Conservation (phyloP, 306 rosid genomes). For the Arachis hypogaea region DNA sequence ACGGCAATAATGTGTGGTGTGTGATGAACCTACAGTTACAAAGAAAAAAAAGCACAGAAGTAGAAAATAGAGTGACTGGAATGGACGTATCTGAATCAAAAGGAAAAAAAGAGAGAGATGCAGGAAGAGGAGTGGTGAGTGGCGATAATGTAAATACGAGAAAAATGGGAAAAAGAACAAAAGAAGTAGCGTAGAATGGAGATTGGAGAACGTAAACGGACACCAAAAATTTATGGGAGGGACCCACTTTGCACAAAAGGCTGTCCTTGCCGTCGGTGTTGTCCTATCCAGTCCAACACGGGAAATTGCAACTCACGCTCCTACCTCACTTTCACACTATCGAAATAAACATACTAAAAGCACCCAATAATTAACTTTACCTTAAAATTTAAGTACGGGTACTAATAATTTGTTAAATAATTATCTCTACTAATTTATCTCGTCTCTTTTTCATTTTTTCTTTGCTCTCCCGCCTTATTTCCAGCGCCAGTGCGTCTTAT, state of each 20-base stretch:
- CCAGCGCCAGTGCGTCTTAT: background rate
- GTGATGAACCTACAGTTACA: background rate
- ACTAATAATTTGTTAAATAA: background rate
- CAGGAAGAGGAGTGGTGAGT: background rate
- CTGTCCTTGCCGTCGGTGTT: conserved; percentile 81
- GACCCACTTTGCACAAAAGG: conserved; percentile 52
- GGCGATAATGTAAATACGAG: background rate
- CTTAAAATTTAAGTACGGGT: background rate
- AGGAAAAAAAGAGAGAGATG: background rate
- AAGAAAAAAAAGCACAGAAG: background rate
- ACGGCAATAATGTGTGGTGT: background rate
- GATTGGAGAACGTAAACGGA: conserved; percentile 52
- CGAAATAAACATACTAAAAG: background rate
- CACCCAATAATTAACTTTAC: background rate
- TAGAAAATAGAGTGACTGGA: background rate
- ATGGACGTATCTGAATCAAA: background rate
- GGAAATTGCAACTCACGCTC: conserved; percentile 38
- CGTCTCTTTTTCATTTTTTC: background rate
- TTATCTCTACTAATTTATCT: background rate
- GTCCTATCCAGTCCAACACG: conserved; percentile 61
- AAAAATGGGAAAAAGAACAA: background rate
- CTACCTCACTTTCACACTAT: background rate
- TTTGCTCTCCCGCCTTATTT: conserved; percentile 30
- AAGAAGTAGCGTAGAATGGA: conserved; percentile 39
- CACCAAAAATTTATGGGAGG: conserved; percentile 53